Base-by-base conservation (phyloP, 139 green algal genomes). In the Pleodorina starrii region DNA sequence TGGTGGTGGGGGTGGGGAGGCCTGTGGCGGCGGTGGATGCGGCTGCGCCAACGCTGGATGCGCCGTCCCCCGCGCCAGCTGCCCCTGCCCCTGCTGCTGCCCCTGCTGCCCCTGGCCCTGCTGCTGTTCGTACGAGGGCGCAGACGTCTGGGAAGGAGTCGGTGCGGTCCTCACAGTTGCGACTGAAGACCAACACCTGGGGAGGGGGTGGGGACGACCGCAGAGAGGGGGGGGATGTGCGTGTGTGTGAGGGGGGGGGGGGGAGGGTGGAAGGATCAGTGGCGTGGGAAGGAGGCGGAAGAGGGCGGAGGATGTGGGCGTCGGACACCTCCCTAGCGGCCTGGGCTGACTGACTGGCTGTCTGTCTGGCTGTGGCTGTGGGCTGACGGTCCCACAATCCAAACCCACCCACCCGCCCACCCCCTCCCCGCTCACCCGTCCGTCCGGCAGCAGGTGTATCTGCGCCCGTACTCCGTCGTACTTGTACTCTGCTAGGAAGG, bases 381-480 rank as follows among this genome's bases (percentile, higher is more conserved):
- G n/a, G n/a, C n/a, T n/a, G n/a, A n/a, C n/a, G n/a, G n/a, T n/a
- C n/a, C n/a, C n/a, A n/a, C n/a, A n/a, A 60, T 14, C 50, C 17
- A 60, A 60, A 60, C 50, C 50, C 50, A 60, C 50, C 50, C 19
- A 7, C 60, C 32, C 68, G 7, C 35, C 35, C 68, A 16, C 35
- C n/a, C 68, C 68, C 68, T 76, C 50, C 50, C 50, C 50, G 50
- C 85, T 63, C 83, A 94, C 93, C 72, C 73, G 75, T 29, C 93
- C 89, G 42, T 92, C 89, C 4, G 72, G 32, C 84, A 93, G 75
- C 44, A 99, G 43, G 90, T 99, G 97, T 12, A 99, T 97, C 93
- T 99, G 97, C 23, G 96, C 94, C 0, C 97, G 84, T 92, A 95
- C 84, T 0, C 97, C 97, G 73, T 99, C 97, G 87, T 99, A 99